phyloP scores from a whole-genome alignment of 805 yeast species.

The Nakazawaea wyomingensis region DNA sequence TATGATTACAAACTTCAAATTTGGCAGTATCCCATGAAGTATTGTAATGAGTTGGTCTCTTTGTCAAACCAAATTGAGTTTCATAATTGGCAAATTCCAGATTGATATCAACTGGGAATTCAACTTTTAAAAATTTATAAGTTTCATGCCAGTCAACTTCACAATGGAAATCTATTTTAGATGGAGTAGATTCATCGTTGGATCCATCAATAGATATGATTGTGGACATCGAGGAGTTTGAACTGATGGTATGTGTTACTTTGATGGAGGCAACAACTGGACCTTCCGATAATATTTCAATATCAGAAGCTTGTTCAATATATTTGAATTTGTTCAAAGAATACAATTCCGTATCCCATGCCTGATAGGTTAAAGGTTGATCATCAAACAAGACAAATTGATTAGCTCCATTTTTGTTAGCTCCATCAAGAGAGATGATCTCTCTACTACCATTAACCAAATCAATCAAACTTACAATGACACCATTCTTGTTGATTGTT shows the following conservation, averaged over 20 bases:
- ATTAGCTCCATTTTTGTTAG: constrained; percentile 66
- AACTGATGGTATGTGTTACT: constrained; percentile 56
- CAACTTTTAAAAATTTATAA: constrained; percentile 86
- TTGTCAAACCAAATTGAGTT: constrained; percentile 89
- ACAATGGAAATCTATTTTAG: constrained; percentile 47
- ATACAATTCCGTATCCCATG: constrained; percentile 96
- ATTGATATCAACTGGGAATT: constrained; percentile 83
- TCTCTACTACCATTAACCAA: constrained; percentile 50
- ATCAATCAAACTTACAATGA: constrained; percentile 62
- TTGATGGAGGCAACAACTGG: constrained; percentile 60
- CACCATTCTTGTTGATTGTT: constrained; percentile 44
- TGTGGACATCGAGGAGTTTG: constrained; percentile 54
- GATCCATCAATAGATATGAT: constrained; percentile 65
- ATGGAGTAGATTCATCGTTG: constrained; percentile 24
- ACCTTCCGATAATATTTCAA: constrained; percentile 40
- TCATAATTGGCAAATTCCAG: constrained; percentile 81
- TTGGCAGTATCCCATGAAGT: constrained; percentile 96
- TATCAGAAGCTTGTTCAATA: constrained; percentile 35
- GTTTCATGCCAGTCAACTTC: constrained; percentile 83
- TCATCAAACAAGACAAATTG: constrained; percentile 83
- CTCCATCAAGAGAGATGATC: constrained; percentile 56
- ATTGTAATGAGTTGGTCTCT: constrained; percentile 90
- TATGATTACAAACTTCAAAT: constrained; percentile 93
- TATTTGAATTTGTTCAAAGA: constrained; percentile 69
- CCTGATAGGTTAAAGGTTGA: constrained; percentile 86